Conservation (phyloP, 345 rosid species). For the Balakata baccata region DNA sequence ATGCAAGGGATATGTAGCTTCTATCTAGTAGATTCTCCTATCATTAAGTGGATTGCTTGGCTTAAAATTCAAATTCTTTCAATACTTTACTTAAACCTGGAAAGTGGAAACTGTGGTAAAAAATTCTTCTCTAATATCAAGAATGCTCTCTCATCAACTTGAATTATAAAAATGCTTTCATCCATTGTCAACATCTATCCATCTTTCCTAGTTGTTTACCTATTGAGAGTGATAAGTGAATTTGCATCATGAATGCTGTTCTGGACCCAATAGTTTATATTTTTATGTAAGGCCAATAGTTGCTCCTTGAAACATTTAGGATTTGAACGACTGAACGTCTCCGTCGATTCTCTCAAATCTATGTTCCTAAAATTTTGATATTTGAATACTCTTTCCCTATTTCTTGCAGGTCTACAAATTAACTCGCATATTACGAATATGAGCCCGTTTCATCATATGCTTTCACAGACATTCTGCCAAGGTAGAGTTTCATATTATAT, state of each 20-base stretch:
- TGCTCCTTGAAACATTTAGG: not conserved
- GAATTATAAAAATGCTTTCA: not conserved
- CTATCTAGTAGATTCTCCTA: not conserved
- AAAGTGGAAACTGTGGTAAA: not conserved
- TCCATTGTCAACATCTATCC: not conserved
- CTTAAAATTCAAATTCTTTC: not conserved
- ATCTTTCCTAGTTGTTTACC: not conserved
- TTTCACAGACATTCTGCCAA: not conserved
- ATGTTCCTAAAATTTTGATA: not conserved
- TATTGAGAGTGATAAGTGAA: not conserved
- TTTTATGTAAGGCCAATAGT: not conserved
- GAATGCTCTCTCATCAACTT: not conserved
- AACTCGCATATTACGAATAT: constrained; percentile 32
- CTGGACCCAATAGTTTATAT: not conserved
- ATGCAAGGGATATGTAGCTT: not conserved
- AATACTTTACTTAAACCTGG: not conserved
- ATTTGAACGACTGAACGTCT: not conserved
- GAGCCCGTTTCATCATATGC: not conserved
- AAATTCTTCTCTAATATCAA: not conserved
- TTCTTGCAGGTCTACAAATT: constrained; percentile 31
- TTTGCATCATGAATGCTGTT: not conserved
- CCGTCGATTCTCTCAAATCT: not conserved
- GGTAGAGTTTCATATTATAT: not conserved
- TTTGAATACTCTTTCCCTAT: not conserved
- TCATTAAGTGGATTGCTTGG: not conserved